These are phyloP conservation scores for Waltergamsia citrina DNA, from an alignment of 2,329 filamentous ascomycete species.

Conservation along the genomic window DNA sequence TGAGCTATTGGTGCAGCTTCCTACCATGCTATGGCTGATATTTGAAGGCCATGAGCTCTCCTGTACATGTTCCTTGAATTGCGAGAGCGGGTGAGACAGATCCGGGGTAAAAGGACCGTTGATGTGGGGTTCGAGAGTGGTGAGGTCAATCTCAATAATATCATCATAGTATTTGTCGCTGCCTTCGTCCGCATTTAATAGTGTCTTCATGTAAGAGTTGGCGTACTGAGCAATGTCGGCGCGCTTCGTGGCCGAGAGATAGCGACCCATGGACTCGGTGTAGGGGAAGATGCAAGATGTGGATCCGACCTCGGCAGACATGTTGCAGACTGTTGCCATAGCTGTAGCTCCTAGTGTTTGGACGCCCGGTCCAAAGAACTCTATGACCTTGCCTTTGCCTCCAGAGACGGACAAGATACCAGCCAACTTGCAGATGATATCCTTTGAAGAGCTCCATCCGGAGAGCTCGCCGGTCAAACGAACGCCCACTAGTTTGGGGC, in stretches of 20 bases:
- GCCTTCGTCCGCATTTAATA: conserved; percentile 16
- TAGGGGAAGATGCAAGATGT: conserved; percentile 26
- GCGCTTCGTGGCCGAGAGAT: conserved; percentile 18
- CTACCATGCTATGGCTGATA: conserved; percentile 18
- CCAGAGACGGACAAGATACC: conserved; percentile 22
- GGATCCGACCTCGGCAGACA: conserved; percentile 25
- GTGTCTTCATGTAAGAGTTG: conserved; percentile 11
- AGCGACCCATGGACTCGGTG: conserved; percentile 18
- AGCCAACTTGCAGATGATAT: conserved; percentile 25
- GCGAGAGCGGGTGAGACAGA: conserved; percentile 19
- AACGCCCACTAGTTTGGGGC: conserved; percentile 20
- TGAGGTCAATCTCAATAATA: conserved; percentile 22
- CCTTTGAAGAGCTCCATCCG: conserved; percentile 21
- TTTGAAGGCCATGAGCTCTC: conserved; percentile 18
- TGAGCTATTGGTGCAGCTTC: conserved; percentile 24
- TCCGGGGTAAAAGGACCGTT: conserved; percentile 25
- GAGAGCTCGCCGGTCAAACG: conserved; percentile 16
- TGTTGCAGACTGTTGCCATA: conserved; percentile 26
- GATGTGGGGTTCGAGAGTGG: conserved; percentile 20
- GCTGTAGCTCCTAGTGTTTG: conserved; percentile 20
- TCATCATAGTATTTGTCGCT: conserved; percentile 21
- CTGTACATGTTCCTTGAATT: conserved; percentile 13
- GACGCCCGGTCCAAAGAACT: conserved; percentile 23
- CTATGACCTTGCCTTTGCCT: conserved; percentile 22
- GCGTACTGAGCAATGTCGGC: conserved; percentile 12